Percentiles rank a stretch among this genome's conserved stretches.
These are phyloP conservation scores for Aspergillus puulaauensis DNA, from an alignment of 2,329 filamentous ascomycete genomes.

Conservation along the genomic window DNA sequence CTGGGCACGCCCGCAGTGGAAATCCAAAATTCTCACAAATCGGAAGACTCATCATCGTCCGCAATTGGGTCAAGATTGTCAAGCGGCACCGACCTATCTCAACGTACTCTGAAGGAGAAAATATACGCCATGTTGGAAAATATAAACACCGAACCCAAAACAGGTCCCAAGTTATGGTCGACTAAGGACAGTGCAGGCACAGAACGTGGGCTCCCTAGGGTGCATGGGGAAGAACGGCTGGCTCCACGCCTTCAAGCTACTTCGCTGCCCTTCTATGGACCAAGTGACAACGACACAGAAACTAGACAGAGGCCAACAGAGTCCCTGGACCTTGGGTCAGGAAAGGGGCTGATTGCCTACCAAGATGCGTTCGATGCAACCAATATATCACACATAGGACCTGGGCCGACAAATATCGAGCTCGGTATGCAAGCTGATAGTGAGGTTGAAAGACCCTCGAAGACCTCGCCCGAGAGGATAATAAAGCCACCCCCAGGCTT, in stretches of 20 bases:
- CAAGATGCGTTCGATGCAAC: background rate
- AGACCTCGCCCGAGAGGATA: background rate
- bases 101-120: constrained; percentile 3
- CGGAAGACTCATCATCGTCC: background rate
- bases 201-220: background rate
- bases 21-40: background rate
- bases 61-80: background rate
- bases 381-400: background rate
- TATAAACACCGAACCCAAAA: background rate
- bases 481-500: constrained; percentile 20
- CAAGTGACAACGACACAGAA: background rate
- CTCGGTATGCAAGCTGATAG: background rate
- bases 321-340: background rate
- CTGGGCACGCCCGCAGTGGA: background rate
- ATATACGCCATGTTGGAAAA: constrained; percentile 9
- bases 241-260: background rate
- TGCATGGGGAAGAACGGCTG: background rate
- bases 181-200: background rate
- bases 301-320: background rate
- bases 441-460: background rate
- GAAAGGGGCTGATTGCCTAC: no score
- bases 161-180: background rate
- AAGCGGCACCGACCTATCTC: background rate
- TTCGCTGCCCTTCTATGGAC: background rate
- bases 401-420: background rate